Evolutionary conservation across 495 filamentous ascomycete species (phyloP), one percentile per base, ranked within the genome.

Genomic region (Tuber melanosporum): DNA sequence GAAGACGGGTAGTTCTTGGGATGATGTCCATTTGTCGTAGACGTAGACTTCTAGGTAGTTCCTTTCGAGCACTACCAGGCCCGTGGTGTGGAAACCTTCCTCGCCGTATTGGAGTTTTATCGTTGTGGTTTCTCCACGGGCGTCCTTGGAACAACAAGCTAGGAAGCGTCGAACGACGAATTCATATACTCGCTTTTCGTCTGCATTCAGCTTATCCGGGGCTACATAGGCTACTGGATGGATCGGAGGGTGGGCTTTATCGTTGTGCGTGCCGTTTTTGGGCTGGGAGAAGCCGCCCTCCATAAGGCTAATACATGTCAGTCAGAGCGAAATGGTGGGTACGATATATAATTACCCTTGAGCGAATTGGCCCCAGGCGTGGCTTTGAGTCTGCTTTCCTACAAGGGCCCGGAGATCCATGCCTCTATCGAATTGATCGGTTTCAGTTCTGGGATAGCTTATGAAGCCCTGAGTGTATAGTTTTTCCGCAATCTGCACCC

Each of bases 21-120:
- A 96, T 80, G 92, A 94, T 57, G 91, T 92, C 95, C 95, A 99
- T 78, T 92, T 94, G 71, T 98, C 95, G 83, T 98, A 99, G 1
- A 93, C 89, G 79, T 98, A 99, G 7, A 99, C 95, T 76, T 98
- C 93, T 2, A 99, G 88, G 79, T 97, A 99, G 82, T 99, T 99
- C 71, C 91, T 87, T 81, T 94, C 92, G 7, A 95, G 84, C 17
- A 99, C 96, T n/a, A 91, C 88, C 62, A 99, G 86, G 7, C 95
- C 95, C 76, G 89, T 90, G 22, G 94, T 89, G 75, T 88, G 87
- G 83, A 99, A 98, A 0, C 84, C 84, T 79, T 99, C 95, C 26
- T 91, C 90, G 3, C 95, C 96, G 78, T 95, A 98, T 66, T 88
- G 81, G 32, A 99, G 89, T 73, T 93, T 91, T n/a, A 98, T 87